Percentiles rank a stretch among this genome's conserved stretches.
phyloP scores from a whole-genome alignment of 2,329 filamentous ascomycete species.

The Plenodomus biglobosus region DNA sequence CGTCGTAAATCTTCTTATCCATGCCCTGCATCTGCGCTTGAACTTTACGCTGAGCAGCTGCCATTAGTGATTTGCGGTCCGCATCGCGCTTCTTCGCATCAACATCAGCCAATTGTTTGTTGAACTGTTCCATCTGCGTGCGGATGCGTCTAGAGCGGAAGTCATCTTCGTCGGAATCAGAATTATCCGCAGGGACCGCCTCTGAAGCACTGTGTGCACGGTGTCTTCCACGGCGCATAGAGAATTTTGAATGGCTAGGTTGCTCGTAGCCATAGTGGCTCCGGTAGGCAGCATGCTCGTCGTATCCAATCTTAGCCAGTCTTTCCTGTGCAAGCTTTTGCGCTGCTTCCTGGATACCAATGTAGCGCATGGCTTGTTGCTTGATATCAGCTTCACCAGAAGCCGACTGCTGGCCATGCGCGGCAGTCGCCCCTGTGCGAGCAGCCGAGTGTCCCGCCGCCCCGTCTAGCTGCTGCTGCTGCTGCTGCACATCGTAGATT shows the following conservation, averaged over 20 bases:
- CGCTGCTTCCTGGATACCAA: slow-evolving; percentile 80
- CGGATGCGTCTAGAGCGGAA: slow-evolving; percentile 72
- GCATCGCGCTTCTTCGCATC: slow-evolving; percentile 72
- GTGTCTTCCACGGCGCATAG: slow-evolving; percentile 55
- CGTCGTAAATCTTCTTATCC: slow-evolving; percentile 75
- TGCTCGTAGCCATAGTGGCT: slow-evolving; percentile 71
- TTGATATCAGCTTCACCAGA: slow-evolving; percentile 52
- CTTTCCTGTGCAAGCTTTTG: slow-evolving; percentile 84
- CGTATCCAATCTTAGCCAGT: slow-evolving; percentile 75
- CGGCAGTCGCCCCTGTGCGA: slow-evolving; percentile 40
- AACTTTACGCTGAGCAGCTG: slow-evolving; percentile 84
- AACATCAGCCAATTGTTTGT: slow-evolving; percentile 65
- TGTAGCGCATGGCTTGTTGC: slow-evolving; percentile 53
- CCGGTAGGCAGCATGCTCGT: slow-evolving; percentile 66
- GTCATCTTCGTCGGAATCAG: slow-evolving; percentile 57
- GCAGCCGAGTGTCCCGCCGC: slow-evolving; percentile 37
- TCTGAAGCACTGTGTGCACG: slow-evolving; percentile 68
- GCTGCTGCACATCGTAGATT: slow-evolving; percentile 73
- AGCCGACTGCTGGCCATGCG: slow-evolving; percentile 30
- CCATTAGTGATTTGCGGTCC: slow-evolving; percentile 74
- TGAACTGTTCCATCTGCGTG: slow-evolving; percentile 77
- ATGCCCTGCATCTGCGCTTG: slow-evolving; percentile 74
- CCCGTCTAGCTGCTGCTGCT: slow-evolving; percentile 61
- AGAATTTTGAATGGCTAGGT: slow-evolving; percentile 55
- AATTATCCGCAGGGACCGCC: slow-evolving; percentile 36